Conservation (phyloP, 1,139 yeast genomes). For the Candida sp. region DNA sequence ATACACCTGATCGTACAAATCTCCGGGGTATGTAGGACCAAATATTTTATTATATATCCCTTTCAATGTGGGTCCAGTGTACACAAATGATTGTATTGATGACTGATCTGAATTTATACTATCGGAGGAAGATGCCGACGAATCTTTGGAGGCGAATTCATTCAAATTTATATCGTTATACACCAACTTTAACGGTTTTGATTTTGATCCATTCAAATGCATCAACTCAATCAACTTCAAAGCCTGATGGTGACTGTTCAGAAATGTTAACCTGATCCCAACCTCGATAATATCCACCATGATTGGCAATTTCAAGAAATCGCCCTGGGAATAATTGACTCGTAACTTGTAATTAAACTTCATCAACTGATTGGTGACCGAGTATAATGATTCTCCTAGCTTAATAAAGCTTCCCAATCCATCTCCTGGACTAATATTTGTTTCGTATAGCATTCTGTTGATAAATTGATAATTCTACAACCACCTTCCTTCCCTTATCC, state of each 20-base stretch:
- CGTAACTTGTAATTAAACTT: constrained; percentile 22
- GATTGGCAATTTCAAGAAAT: constrained; percentile 30
- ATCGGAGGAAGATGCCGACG: constrained; percentile 1
- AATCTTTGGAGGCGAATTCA: constrained; percentile 9
- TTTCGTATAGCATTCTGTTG: constrained; percentile 17
- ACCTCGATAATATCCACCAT: constrained; percentile 24
- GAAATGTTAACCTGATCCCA: constrained; percentile 41
- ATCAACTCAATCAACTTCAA: constrained; percentile 46
- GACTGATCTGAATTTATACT: constrained; percentile 7
- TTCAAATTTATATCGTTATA: constrained; percentile 34
- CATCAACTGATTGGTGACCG: constrained; percentile 20
- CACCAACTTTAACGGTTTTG: constrained; percentile 15
- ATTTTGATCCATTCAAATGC: constrained; percentile 15
- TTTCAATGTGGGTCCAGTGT: constrained; percentile 26
- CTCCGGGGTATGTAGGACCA: constrained; percentile 66
- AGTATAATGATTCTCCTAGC: constrained; percentile 25
- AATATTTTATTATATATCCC: constrained; percentile 52
- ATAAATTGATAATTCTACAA: neutral
- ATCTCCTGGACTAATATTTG: constrained; percentile 29
- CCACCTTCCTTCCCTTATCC: neutral
- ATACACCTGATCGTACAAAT: constrained; percentile 22
- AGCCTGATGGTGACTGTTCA: constrained; percentile 32
- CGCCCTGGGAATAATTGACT: constrained; percentile 22
- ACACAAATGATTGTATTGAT: constrained; percentile 5
- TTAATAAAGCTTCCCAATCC: constrained; percentile 28